Percentiles rank a stretch among this genome's conserved stretches.
Conservation (phyloP, 257 asterid genomes). For the Parsonsia alboflavescens region DNA sequence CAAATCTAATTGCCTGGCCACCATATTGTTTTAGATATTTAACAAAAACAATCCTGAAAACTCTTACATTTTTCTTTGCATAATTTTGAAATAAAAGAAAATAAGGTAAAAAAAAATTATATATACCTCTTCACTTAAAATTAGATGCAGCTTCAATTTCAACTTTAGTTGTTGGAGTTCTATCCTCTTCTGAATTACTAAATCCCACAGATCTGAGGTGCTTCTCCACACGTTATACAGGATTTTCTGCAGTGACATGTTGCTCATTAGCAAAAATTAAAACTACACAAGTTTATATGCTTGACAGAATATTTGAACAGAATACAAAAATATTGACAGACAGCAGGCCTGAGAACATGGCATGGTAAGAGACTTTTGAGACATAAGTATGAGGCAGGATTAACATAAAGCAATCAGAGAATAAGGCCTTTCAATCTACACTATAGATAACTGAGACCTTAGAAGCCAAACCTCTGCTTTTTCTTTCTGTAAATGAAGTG, state of each 20-base stretch:
- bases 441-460: not conserved
- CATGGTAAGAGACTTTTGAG: not conserved
- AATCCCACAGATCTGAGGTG: slow-evolving; percentile 43
- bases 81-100: not conserved
- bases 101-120: not conserved
- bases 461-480: slow-evolving; percentile 62
- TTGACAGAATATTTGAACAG: not conserved
- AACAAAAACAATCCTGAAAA: not conserved
- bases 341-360: not conserved
- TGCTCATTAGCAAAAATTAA: not conserved
- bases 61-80: not conserved
- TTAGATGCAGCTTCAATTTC: slow-evolving; percentile 52
- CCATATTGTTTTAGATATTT: not conserved
- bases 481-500: slow-evolving; percentile 43
- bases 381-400: not conserved
- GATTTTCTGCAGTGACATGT: slow-evolving; percentile 53
- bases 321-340: not conserved
- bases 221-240: slow-evolving; percentile 54
- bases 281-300: not conserved
- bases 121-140: slow-evolving; percentile 72
- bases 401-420: not conserved
- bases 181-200: slow-evolving; percentile 50
- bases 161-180: slow-evolving; percentile 60
- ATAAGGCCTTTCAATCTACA: not conserved
- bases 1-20: not conserved